Conservation (phyloP, 208 protist genomes). For the Angomonas ambiguus region DNA sequence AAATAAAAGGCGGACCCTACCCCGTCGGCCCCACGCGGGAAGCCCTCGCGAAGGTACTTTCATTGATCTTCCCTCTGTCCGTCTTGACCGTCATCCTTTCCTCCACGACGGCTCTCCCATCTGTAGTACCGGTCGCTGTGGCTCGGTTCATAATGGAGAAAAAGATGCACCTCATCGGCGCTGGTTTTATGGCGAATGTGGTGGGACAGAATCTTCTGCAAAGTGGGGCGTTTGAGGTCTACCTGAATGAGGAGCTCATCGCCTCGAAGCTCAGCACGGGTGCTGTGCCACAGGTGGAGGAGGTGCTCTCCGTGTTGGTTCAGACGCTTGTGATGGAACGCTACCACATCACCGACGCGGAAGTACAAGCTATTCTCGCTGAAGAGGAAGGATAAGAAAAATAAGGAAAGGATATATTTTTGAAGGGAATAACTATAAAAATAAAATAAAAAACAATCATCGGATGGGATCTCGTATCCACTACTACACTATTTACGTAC, state of each 20-base stretch:
- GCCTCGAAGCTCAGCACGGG: constrained; percentile 62
- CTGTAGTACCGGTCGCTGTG: constrained; percentile 25
- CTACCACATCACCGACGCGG: not conserved
- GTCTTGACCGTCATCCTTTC: constrained; percentile 25
- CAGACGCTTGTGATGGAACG: constrained; percentile 2
- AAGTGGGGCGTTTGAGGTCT: constrained; percentile 68
- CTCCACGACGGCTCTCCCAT: constrained; percentile 22
- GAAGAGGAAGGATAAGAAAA: not conserved
- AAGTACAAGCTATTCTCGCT: not conserved
- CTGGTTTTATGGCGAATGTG: constrained; percentile 47
- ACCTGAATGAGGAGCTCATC: constrained; percentile 46
- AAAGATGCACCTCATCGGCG: constrained; percentile 29
- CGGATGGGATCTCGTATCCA: constrained; percentile 8
- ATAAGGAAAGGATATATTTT: constrained; percentile 5
- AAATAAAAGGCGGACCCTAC: constrained; percentile 19
- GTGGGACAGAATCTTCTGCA: constrained; percentile 25
- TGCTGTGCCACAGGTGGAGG: constrained; percentile 18
- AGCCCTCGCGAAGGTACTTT: constrained; percentile 11
- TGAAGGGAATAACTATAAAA: constrained; percentile 1
- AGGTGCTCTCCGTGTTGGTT: constrained; percentile 22
- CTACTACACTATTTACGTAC: too few relatives aligned
- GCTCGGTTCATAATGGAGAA: constrained; percentile 17
- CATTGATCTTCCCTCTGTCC: constrained; percentile 9
- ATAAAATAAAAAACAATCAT: constrained; percentile 7
- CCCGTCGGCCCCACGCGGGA: constrained; percentile 18